Evolutionary conservation across 306 rosid genomes (phyloP), one percentile per base, ranked within the genome.

Genomic region (Malus sylvestris): DNA sequence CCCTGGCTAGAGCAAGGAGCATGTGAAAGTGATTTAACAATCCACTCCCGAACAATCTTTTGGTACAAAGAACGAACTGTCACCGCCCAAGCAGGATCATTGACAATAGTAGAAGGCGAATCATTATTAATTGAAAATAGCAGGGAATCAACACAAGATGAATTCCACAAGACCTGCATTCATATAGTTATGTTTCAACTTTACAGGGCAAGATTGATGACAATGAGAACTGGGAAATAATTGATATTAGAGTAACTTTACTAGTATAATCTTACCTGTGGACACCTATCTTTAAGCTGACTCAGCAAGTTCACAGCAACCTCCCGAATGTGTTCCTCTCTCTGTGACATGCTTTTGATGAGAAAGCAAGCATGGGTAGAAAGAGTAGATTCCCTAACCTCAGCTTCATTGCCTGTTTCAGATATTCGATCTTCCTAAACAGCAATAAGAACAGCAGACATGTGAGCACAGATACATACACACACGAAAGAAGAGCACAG

Each of bases 1-100:
- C 99, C 99, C 86, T 92, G 97, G 97, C 92, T 87, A 79, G 99
- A 90, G 85, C 99, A 92, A 44, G 99, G 97, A 77, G 99, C 92
- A 81, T 83, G 87, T 82, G 97, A 92, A 80, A 95, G 91, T 44
- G 99, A 89, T 84, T 90, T 92, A 65, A 92, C 80, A 58, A 95
- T 89, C 99, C 99, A 95, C 59, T 95, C 97, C 76, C 99, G 96
- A 81, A 92, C 97, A 82, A 92, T 87, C 87, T 87, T 89, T 82
- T 95, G 97, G 85, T 90, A 92, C 78, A 95, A 82, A 67, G 97
- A 81, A 68, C 97, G 97, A 78, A 92, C 88, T 35, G 93, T 87
- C 67, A 82, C 84, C 84, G 88, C 90, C 97, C 96, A 95, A 77
- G 91, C 90, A 79, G 99, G 99, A 87, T 92, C 99, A 64, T 84